Conservation (phyloP, 2,329 filamentous ascomycete species). For the Emergomyces pasteurianus region DNA sequence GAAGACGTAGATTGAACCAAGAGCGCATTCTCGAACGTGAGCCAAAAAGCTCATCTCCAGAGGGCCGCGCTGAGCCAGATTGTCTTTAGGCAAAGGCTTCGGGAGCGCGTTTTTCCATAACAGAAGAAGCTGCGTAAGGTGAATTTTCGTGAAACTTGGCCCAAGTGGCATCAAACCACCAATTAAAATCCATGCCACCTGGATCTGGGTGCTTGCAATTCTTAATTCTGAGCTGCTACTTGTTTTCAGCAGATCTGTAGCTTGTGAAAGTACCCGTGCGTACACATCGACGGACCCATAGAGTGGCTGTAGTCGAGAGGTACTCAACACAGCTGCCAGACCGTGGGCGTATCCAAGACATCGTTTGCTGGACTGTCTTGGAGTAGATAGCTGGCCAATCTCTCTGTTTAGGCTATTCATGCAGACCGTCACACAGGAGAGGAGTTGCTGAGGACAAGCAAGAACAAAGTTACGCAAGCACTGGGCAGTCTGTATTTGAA, state of each 20-base stretch:
- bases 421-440: conserved; percentile 85
- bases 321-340: conserved; percentile 79
- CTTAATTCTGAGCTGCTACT: conserved; percentile 84
- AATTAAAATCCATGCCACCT: conserved; percentile 95
- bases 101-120: conserved; percentile 97
- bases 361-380: conserved; percentile 64
- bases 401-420: conserved; percentile 92
- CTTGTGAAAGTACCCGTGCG: conserved; percentile 79
- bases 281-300: conserved; percentile 95
- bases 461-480: conserved; percentile 80
- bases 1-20: conserved; percentile 85
- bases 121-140: conserved; percentile 82
- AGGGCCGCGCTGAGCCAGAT: conserved; percentile 68
- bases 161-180: conserved; percentile 93
- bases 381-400: conserved; percentile 61
- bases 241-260: conserved; percentile 81
- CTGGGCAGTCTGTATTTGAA: conserved; percentile 78
- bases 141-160: conserved; percentile 97
- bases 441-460: conserved; percentile 80
- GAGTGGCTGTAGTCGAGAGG: conserved; percentile 73
- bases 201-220: conserved; percentile 85
- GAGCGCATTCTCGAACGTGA: conserved; percentile 86
- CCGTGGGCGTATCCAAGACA: conserved; percentile 89
- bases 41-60: conserved; percentile 87
- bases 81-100: conserved; percentile 86